Evolutionary conservation across 2,329 filamentous ascomycete genomes (phyloP), one percentile per base, ranked within the genome.

Genomic region (Fusarium illudens): DNA sequence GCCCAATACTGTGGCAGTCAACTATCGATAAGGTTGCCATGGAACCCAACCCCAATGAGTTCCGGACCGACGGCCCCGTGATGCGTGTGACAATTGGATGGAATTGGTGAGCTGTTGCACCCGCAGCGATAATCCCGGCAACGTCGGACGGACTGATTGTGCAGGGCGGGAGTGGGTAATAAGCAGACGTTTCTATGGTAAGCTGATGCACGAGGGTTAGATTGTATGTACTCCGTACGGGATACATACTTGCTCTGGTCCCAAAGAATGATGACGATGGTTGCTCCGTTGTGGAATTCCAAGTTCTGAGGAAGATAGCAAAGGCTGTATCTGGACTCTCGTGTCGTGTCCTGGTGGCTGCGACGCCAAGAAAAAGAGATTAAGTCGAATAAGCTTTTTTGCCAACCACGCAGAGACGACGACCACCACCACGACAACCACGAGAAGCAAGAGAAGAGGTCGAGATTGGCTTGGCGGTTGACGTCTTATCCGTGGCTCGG

Each of bases 1-100:
- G n/a, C n/a, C n/a, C n/a, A n/a, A n/a, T n/a, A n/a, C n/a, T n/a
- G n/a, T n/a, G n/a, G n/a, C n/a, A n/a, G n/a, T n/a, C n/a, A n/a
- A n/a, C n/a, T 58, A 58, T 61, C 58, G 58, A 58, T 58, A 61
- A 58, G 58, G 58, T 61, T 61, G 53, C 58, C 44, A 20, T 30
- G 52, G 57, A 25, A 51, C 32, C 48, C 36, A 20, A 20, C 20
- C 20, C 20, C 32, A 27, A 51, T 51, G 20, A 32, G 10, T 17
- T 15, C 27, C 52, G 52, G 44, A 27, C 30, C 22, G 44, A 46
- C 36, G 32, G 48, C n/a, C 42, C 19, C 59, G 37, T 58, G 46
- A 32, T 30, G 39, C 39, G 39, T 44, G 20, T 42, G n/a, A 46
- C 30, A 53, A 15, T 20, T 12, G 32, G n/a, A 30, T 48, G 51